Evolutionary conservation across 1,284 basidiomycete genomes (phyloP).

Genomic region (Hemileia vastatrix): DNA sequence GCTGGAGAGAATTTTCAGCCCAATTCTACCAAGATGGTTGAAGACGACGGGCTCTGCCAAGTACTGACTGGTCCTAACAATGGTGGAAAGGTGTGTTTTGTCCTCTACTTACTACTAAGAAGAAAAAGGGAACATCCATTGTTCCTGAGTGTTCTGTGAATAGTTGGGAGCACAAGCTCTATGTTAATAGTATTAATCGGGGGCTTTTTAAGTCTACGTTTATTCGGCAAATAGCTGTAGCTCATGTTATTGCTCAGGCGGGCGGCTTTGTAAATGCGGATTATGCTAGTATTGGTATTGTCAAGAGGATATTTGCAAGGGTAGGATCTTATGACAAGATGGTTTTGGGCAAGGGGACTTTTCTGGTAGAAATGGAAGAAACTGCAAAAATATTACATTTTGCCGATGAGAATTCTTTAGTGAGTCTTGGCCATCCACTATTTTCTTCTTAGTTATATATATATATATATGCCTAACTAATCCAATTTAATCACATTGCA

Average conservation of each 20-base stretch:
- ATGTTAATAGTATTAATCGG: too few relatives aligned
- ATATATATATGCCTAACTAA: neutral
- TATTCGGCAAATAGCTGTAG: conserved; percentile 80
- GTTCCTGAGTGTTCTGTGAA: too few relatives aligned
- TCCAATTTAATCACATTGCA: neutral
- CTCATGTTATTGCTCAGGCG: conserved; percentile 80
- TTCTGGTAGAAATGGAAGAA: conserved; percentile 50
- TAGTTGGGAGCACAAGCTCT: too few relatives aligned
- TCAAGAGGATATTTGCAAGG: conserved; percentile 83
- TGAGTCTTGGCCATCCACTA: conserved; percentile 45
- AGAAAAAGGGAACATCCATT: too few relatives aligned
- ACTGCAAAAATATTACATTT: conserved; percentile 55
- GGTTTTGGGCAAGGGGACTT: conserved; percentile 82
- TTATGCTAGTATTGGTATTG: conserved; percentile 64
- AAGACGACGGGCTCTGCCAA: conserved; percentile 14
- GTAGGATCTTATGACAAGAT: conserved; percentile 95
- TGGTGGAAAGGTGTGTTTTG: conserved; percentile 14
- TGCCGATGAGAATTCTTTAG: conserved; percentile 70
- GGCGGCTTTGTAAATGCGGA: conserved; percentile 89
- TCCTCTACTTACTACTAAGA: too few relatives aligned
- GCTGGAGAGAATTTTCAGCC: conserved; percentile 12
- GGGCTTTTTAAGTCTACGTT: conserved; percentile 73
- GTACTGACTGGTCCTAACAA: conserved; percentile 21
- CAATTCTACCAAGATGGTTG: conserved; percentile 12
- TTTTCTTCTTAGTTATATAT: conserved; percentile 2